A percentile compares a stretch with the other conserved stretches of the same genome.
These are phyloP conservation scores for Lathyrus tuberosus DNA, from an alignment of 306 rosid species.

Conservation along the genomic window DNA sequence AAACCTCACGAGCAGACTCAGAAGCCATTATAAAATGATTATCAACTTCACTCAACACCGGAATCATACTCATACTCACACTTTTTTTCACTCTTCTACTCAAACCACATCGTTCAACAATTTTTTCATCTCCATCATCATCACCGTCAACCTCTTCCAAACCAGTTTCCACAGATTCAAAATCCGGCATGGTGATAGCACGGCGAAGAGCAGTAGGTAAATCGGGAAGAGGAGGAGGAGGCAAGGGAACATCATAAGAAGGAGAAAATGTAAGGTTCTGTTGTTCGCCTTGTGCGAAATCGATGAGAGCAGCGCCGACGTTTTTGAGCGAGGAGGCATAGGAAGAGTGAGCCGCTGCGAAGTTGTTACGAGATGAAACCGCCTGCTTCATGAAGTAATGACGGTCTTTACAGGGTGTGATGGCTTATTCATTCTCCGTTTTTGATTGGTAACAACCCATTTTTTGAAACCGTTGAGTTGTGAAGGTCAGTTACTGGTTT, in stretches of 20 bases:
- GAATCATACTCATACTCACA: neutral
- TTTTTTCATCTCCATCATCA: constrained; percentile 42
- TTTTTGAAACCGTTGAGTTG: too few species aligned
- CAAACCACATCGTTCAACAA: constrained; percentile 15
- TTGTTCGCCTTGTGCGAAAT: constrained; percentile 67
- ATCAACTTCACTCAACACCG: constrained; percentile 51
- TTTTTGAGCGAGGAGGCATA: constrained; percentile 66
- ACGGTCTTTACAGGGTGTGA: constrained; percentile 75
- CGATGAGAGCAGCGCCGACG: constrained; percentile 78
- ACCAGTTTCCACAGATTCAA: constrained; percentile 40
- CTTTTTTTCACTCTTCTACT: neutral
- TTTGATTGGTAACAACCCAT: constrained; percentile 90
- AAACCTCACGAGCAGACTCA: constrained; percentile 79
- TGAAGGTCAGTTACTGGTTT: too few species aligned
- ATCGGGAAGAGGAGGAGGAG: constrained; percentile 62
- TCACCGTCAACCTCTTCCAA: constrained; percentile 52
- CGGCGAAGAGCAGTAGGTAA: constrained; percentile 49
- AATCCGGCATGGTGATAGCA: constrained; percentile 67
- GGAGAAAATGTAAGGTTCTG: too few species aligned
- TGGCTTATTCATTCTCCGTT: constrained; percentile 84
- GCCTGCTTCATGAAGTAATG: constrained; percentile 64
- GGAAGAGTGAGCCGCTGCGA: constrained; percentile 78
- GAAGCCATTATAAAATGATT: constrained; percentile 85
- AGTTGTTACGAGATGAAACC: constrained; percentile 68
- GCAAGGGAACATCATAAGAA: constrained; percentile 41